Base-by-base conservation (phyloP, 768 basidiomycete genomes). In the Mycena maculata region DNA sequence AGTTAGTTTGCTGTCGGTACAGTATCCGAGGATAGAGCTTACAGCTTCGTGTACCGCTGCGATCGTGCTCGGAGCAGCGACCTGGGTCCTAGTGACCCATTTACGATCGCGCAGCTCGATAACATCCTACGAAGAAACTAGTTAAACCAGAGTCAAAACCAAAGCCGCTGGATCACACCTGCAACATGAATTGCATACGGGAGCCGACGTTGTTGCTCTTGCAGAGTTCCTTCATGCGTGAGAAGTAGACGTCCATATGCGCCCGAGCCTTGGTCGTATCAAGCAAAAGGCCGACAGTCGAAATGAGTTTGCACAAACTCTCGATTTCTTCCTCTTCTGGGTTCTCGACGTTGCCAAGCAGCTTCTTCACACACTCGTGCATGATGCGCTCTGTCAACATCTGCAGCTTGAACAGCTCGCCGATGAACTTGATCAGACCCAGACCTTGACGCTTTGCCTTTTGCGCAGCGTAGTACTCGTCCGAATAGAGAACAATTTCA, bases 261-360 rank as follows among this genome's bases (percentile, higher is more conserved):
- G 89, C 90, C 52, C 86, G 88, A 31, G 94, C 91, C 82, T 94
- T 95, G 27, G 78, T 80, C 9, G 89, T 91, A 73, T 99, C 98
- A 58, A 98, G 88, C 20, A 86, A 82, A 60, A 85, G 83, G 59
- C 97, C 97, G 57, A 98, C 94, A 8, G 97, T 98, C 23, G 91
- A 87, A 57, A 99, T 78, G 59, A 99, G 86, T 77, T 95, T 95
- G 86, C 96, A 98, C 62, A 98, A 86, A 50, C 92, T 94, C 85
- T 99, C 97, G 69, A 99, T 93, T 75, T 98, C 96, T 82, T 98
- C 97, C 80, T 99, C 97, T 75, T 98, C 96, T 0, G 96, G 98
- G 74, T 94, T 93, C 71, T 95, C 91, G 63, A 97, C 92, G 76
- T 99, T 98, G 60, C 91, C 88, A 15, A 99, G 84, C 15, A 98